Base-by-base conservation (phyloP, 2,329 filamentous ascomycete genomes). In the Grosmannia serpens region DNA sequence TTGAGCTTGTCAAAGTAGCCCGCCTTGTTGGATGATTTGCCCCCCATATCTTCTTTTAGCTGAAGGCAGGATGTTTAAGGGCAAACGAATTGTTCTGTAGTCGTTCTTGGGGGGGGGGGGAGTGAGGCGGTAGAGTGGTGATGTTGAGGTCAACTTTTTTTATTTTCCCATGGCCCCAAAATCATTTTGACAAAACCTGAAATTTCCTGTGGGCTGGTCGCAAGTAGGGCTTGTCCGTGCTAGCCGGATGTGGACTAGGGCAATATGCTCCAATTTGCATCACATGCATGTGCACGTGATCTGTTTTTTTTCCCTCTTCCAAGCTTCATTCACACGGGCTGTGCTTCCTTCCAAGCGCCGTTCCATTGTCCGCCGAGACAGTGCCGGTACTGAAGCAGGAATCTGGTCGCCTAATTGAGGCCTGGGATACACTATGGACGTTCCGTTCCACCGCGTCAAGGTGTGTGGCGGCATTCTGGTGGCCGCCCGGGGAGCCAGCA, bases 41-140 rank as follows among this genome's bases (percentile, higher is more conserved):
- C 91, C 91, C 91, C 91, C 91, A 96, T 96, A 84, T 90, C 88
- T 95, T 90, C 89, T 95, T 95, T 79, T 82, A 72, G 62, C 61
- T 90, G 89, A 94, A 94, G 89, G 88, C 84, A 95, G 91, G 91
- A 89, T 95, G 77, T 96, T 96, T 96, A 91, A 96, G 91, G 91
- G 87, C 85, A 81, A 79, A 73, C 58, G 58, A 58, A 49, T 54
- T 53, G 13, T 58, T 22, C 59, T 50, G 57, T 60, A 44, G 56
- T 33, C 26, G 57, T 53, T 41, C 20, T 31, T 31, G 56, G 15
- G 17, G 15, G 13, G 33, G 9, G 35, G 17, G 15, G 38, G 31
- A 58, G 47, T 29, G 31, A 58, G 47, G 50, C 31, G 46, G 41
- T 50, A 56, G 24, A 52, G 51, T 61, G 41, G 53, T 59, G 60